Base-by-base conservation (phyloP, 495 filamentous ascomycete genomes). In the Aspergillus sclerotioniger region DNA sequence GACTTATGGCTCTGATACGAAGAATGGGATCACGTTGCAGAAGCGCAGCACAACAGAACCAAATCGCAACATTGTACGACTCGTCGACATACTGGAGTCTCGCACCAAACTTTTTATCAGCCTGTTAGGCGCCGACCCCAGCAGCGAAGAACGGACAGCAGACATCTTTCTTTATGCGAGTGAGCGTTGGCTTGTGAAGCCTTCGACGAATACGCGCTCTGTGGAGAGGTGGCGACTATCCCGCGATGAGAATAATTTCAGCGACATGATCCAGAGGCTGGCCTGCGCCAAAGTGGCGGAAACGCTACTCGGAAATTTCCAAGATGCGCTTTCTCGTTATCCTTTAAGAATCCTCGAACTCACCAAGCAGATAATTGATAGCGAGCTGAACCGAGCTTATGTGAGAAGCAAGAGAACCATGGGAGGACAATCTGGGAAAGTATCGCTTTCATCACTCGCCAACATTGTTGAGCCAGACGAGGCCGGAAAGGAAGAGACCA, bases 291-390 rank as follows among this genome's bases (percentile, higher is more conserved):
- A 87, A 59, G 62, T 89, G 2, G 79, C 88, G 3, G 82, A 90
- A 62, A 81, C 81, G 50, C 79, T 92, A 67, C 84, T 90, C 62
- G 81, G 82, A 33, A 81, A 76, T 33, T 80, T 89, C 62, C 82
- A 87, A 31, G 83, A 87, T 19, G 86, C 84, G 54, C 79, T 91
- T n/a, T 82, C 86, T 32, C 78, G 76, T 32, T 80, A 84, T 37
- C 84, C 88, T 2, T 69, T 77, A 9, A 81, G 82, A 54, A 77
- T 88, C n/a, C 72, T 90, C 12, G 77, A 82, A 43, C 81, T 90
- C 20, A 80, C 83, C 64, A 73, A 78, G 57, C 73, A 87, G 58
- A 70, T 91, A 12, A 67, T 90, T 48, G 68, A 77, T 54, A 72
- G 67, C 43, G 75, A 72, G 61, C 58, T 72, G 17, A 62, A 57